Evolutionary conservation across 73 alveolate genomes (phyloP).

Genomic region (Paramecium tetraurelia): DNA sequence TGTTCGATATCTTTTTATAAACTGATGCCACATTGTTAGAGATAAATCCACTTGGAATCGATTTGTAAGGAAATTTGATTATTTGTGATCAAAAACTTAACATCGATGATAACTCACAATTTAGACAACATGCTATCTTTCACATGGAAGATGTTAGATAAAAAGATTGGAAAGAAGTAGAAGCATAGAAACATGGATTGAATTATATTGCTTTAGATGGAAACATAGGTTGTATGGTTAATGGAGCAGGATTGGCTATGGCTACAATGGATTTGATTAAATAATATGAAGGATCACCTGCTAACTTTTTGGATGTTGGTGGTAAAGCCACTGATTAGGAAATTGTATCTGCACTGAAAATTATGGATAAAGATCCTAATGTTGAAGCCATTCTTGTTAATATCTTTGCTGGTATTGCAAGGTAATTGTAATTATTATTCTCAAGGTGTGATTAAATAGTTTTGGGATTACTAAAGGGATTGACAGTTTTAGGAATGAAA

Average conservation of each 20-base stretch:
- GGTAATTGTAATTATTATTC: slow-evolving; percentile 16
- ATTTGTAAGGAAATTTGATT: slow-evolving; percentile 65
- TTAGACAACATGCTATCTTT: slow-evolving; percentile 80
- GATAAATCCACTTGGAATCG: slow-evolving; percentile 85
- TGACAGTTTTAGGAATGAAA: slow-evolving; percentile 63
- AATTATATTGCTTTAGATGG: slow-evolving; percentile 81
- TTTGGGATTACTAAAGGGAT: slow-evolving; percentile 66
- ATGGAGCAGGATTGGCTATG: slow-evolving; percentile 99
- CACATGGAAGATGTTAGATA: slow-evolving; percentile 78
- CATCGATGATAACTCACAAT: slow-evolving; percentile 89
- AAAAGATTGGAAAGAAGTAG: slow-evolving; percentile 77
- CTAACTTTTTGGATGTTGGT: slow-evolving; percentile 97
- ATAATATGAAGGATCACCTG: slow-evolving; percentile 91
- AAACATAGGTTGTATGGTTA: slow-evolving; percentile 93
- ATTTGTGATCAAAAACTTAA: slow-evolving; percentile 82
- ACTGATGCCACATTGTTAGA: slow-evolving; percentile 79
- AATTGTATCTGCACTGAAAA: slow-evolving; percentile 74
- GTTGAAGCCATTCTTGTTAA: slow-evolving; percentile 92
- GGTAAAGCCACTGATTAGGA: slow-evolving; percentile 84
- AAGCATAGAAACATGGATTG: slow-evolving; percentile 72
- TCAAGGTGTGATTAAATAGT: slow-evolving; percentile 73
- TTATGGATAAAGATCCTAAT: slow-evolving; percentile 71
- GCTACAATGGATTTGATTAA: slow-evolving; percentile 92
- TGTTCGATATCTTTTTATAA: slow-evolving; percentile 75
- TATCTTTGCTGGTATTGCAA: slow-evolving; percentile 93